Evolutionary conservation across 768 basidiomycete genomes (phyloP).

Genomic region (Naematelia encephala): DNA sequence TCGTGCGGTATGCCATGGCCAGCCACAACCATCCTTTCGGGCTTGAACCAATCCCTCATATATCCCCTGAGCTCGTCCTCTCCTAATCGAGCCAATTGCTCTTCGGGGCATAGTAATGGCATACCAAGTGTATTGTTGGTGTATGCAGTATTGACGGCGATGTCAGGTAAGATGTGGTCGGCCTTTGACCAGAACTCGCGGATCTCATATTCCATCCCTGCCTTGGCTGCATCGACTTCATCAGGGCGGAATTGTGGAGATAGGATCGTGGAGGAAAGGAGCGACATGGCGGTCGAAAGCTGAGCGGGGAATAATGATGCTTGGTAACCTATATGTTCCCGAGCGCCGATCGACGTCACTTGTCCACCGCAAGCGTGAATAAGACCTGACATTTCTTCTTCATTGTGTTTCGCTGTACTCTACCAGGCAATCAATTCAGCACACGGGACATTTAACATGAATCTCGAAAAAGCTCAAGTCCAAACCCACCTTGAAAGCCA

Average conservation of each 20-base stretch:
- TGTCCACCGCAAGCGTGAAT: slow-evolving; percentile 85
- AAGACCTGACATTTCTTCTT: slow-evolving; percentile 72
- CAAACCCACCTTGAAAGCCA: slow-evolving; percentile 88
- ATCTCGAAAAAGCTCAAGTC: neutral
- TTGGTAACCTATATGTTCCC: slow-evolving; percentile 97
- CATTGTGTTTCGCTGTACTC: slow-evolving; percentile 70
- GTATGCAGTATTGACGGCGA: slow-evolving; percentile 84
- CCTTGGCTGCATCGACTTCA: slow-evolving; percentile 77
- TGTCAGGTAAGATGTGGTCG: slow-evolving; percentile 87
- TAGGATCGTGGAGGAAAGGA: slow-evolving; percentile 86
- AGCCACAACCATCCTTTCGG: slow-evolving; percentile 92
- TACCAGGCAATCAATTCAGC: slow-evolving; percentile 46
- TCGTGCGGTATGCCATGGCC: slow-evolving; percentile 90
- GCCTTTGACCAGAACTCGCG: slow-evolving; percentile 83
- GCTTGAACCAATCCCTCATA: slow-evolving; percentile 79
- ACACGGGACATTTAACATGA: neutral
- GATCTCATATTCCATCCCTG: slow-evolving; percentile 85
- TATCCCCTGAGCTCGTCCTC: slow-evolving; percentile 61
- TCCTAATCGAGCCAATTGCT: slow-evolving; percentile 69
- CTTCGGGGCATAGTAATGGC: slow-evolving; percentile 79
- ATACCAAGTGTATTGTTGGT: slow-evolving; percentile 77
- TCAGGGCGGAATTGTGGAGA: slow-evolving; percentile 70
- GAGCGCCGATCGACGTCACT: slow-evolving; percentile 81
- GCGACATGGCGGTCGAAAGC: slow-evolving; percentile 74
- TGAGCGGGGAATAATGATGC: slow-evolving; percentile 85